Base-by-base conservation (phyloP, 352 stramenopile species). In the Phytopythium chamaehyphon region DNA sequence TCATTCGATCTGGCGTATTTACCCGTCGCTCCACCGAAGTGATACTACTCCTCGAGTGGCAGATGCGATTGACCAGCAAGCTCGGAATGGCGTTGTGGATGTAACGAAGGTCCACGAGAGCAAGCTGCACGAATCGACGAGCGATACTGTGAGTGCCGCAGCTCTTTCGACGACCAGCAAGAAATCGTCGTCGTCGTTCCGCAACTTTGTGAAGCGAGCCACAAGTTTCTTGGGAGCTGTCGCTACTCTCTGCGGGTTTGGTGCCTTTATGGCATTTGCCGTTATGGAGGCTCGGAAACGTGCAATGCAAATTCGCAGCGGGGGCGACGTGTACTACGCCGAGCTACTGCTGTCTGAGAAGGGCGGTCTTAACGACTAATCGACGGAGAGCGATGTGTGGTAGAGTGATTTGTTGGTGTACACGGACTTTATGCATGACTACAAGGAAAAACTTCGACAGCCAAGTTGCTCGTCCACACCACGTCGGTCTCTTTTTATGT, bases 1-100 rank as follows among this genome's bases (percentile, higher is more conserved):
- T 57, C 77, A 90, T 50, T 76, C 76, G 6, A 75, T 92, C 15
- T 90, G 79, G 81, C 56, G 55, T 2, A 53, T 93, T 9, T 92
- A 93, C 54, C 83, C 83, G 35, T 47, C 43, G 19, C 66, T 93
- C n/a, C 59, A 76, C n/a, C 40, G 59, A 22, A 38, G 35, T 22
- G 22, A 40, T 35, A 40, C 35, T 8, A 23, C 26, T 11, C 33
- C 47, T 1, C 47, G 40, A 58, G 51, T 15, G 12, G 28, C 47
- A 14, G 35, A 33, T 21, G 14, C 36, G 26, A 7, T 35, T 23
- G 18, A 47, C 7, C 31, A 39, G 12, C 33, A 38, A 33, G 55
- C 56, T 33, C 36, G 24, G 23, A 42, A 47, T 8, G 16, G 23
- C n/a, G 42, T 36, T 1, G 47, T 48, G 14, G 50, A 56, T 40